Conservation (phyloP, 805 yeast species). For the Wickerhamomyces bisporus region DNA sequence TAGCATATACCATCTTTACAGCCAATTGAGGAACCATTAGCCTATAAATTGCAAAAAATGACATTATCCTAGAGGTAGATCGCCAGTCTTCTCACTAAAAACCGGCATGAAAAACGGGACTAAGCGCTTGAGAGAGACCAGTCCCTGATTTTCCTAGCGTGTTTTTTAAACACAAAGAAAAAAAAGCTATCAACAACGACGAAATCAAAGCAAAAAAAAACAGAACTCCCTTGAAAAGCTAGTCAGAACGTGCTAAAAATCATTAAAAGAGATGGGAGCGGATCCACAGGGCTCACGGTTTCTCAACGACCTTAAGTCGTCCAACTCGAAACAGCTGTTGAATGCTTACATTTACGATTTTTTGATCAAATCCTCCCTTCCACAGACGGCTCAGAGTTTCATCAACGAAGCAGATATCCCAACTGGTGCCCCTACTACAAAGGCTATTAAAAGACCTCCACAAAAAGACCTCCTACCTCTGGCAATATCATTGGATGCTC, state of each 20-base stretch:
- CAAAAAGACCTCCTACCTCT: slow-evolving; percentile 42
- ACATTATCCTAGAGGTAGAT: no score
- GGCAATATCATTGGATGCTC: slow-evolving; percentile 66
- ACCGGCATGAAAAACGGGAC: no score
- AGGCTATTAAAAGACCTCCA: slow-evolving; percentile 19
- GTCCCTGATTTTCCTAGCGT: no score
- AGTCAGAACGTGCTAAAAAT: no score
- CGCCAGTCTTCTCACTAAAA: no score
- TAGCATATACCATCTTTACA: no score
- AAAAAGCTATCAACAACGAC: no score
- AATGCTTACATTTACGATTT: slow-evolving; percentile 88
- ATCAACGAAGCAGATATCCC: slow-evolving; percentile 69
- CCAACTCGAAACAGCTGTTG: slow-evolving; percentile 45
- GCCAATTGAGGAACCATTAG: no score
- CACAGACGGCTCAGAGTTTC: slow-evolving; percentile 69
- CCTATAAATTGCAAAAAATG: no score
- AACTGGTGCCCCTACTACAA: slow-evolving; percentile 16
- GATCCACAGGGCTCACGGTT: slow-evolving; percentile 2
- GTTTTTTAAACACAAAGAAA: no score
- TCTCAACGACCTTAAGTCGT: slow-evolving; percentile 22
- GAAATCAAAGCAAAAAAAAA: neutral
- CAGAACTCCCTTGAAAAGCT: neutral
- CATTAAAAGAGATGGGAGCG: neutral
- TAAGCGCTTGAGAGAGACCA: no score
- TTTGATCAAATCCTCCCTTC: slow-evolving; percentile 64